Conservation (phyloP, 129 eudicot species). For the Solidago caesia region DNA sequence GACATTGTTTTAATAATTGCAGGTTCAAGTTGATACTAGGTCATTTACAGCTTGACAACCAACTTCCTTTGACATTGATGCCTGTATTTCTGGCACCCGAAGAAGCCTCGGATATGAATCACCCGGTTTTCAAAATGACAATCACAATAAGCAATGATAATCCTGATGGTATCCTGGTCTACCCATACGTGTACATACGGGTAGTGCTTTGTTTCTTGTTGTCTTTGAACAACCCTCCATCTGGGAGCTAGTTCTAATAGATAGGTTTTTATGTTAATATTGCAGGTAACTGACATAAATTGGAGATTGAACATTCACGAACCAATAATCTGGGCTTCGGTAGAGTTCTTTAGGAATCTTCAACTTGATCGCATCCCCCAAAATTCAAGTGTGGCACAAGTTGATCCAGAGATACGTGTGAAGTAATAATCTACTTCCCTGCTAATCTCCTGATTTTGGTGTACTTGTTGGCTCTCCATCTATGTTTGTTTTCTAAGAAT, state of each 20-base stretch:
- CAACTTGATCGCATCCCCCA: constrained; percentile 78
- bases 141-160: constrained; percentile 73
- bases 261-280: constrained; percentile 18
- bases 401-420: constrained; percentile 93
- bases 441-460: neutral
- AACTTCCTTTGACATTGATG: constrained; percentile 90
- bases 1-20: constrained; percentile 20
- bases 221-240: constrained; percentile 7
- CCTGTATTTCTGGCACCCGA: constrained; percentile 96
- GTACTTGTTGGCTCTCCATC: neutral
- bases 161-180: constrained; percentile 79
- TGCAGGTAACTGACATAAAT: constrained; percentile 74
- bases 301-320: constrained; percentile 95
- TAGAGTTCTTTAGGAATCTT: constrained; percentile 73
- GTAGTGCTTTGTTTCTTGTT: constrained; percentile 38
- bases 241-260: constrained; percentile 7
- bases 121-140: constrained; percentile 93
- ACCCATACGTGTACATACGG: constrained; percentile 85
- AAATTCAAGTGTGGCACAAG: constrained; percentile 68
- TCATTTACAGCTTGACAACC: constrained; percentile 89
- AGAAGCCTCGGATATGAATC: constrained; percentile 67
- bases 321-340: constrained; percentile 91
- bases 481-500: too few relatives aligned
- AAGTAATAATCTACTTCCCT: constrained; percentile 55
- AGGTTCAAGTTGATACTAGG: constrained; percentile 94